These are phyloP conservation scores for Scalesia atractyloides DNA, from an alignment of 129 eudicot species.

Conservation along the genomic window DNA sequence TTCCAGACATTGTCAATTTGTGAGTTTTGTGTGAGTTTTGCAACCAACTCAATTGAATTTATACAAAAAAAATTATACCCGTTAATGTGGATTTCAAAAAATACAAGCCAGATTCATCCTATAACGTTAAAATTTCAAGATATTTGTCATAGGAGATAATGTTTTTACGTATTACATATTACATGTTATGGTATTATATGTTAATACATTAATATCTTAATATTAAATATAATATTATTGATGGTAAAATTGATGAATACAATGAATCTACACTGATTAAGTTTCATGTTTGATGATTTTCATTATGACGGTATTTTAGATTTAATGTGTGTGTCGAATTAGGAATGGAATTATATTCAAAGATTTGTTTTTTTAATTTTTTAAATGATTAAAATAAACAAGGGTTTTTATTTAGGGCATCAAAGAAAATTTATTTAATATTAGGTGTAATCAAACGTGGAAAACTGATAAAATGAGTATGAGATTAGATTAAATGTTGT, in stretches of 20 bases:
- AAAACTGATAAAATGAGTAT: not conserved
- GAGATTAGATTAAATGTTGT: not conserved
- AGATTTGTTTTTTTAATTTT: not conserved
- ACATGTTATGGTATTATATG: not conserved
- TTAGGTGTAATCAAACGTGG: not conserved
- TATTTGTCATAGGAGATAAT: not conserved
- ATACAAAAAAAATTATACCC: constrained; percentile 8
- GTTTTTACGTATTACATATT: not conserved
- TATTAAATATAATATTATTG: no score
- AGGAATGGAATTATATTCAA: constrained; percentile 2
- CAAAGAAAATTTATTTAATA: not conserved
- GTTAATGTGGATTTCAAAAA: not conserved
- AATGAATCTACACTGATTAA: not conserved
- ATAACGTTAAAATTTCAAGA: constrained; percentile 9
- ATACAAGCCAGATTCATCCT: not conserved
- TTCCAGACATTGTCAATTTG: constrained; percentile 35
- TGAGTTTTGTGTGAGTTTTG: constrained; percentile 20
- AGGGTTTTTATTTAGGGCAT: not conserved
- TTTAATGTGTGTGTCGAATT: not conserved
- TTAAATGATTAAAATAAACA: constrained; percentile 1
- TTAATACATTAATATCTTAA: no score
- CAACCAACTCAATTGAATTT: constrained; percentile 16
- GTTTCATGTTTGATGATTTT: not conserved
- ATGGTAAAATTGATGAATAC: not conserved
- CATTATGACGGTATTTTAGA: not conserved